phyloP scores from a whole-genome alignment of 2,329 filamentous ascomycete species.

The Aspergillus sojae region DNA sequence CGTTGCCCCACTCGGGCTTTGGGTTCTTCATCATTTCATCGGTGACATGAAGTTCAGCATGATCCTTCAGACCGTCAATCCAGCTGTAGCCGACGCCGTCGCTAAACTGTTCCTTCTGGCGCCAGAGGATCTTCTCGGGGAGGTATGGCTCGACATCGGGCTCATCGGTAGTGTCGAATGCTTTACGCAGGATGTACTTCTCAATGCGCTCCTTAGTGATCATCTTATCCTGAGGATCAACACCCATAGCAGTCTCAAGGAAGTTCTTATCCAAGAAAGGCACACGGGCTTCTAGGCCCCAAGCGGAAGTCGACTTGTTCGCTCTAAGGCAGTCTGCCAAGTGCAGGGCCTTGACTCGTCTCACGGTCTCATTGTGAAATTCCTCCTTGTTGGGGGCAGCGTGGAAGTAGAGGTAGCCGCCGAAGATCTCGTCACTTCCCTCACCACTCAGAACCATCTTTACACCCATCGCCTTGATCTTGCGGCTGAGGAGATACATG shows the following conservation, averaged over 20 bases:
- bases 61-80: constrained; percentile 97
- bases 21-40: constrained; percentile 99
- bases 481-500: constrained; percentile 96
- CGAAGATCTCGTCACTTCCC: constrained; percentile 97
- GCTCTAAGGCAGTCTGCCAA: constrained; percentile 94
- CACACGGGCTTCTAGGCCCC: constrained; percentile 96
- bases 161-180: constrained; percentile 90
- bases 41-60: constrained; percentile 82
- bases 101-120: constrained; percentile 99
- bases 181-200: constrained; percentile 97
- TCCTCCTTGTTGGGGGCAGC: constrained; percentile 84
- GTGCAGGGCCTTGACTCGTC: constrained; percentile 94
- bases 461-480: constrained; percentile 99
- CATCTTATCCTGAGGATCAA: constrained; percentile 94
- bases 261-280: constrained; percentile 98
- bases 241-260: constrained; percentile 88
- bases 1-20: constrained; percentile 90
- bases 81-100: constrained; percentile 98
- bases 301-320: constrained; percentile 98
- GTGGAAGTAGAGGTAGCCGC: constrained; percentile 98
- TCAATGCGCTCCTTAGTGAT: constrained; percentile 87
- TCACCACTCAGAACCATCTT: constrained; percentile 99
- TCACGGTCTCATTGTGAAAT: constrained; percentile 95
- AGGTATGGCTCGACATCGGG: constrained; percentile 81
- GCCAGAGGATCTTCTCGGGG: constrained; percentile 94